Base-by-base conservation (phyloP, 768 basidiomycete species). In the Leucogyrophana mollusca region DNA sequence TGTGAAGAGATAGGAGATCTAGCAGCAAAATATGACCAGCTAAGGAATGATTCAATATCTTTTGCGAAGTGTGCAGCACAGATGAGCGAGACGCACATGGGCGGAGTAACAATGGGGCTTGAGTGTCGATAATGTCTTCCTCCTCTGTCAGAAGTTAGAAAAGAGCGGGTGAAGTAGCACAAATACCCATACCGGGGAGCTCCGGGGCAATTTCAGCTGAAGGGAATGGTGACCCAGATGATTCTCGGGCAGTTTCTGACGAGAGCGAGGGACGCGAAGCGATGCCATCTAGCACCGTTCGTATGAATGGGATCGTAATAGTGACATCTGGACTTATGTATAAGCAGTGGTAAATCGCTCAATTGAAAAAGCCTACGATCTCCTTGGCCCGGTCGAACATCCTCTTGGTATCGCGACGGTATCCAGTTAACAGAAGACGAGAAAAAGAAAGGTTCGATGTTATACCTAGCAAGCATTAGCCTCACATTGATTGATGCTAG, bases 361-460 rank as follows among this genome's bases (percentile, higher is more conserved):
- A 69, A 46, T 69, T 65, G 74, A 76, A 78, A 51, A 34, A 18
- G 7, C 80, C 54, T 52, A 83, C 80, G 82, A 61, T 84, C 82
- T 54, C 79, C 74, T 37, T 64, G 32, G 1, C 62, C 61, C 13
- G 57, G 55, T 4, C 52, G 27, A 1, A 73, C 46, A 40, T 71
- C 74, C 52, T 83, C 82, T 50, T 82, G 76, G 42, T 77, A 86
- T 44, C 82, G 74, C 1, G 80, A 79, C 2, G 83, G 83, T 50
- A 84, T 86, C 82, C 81, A 83, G 49, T 79, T 82, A 2, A 80
- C 57, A 2, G 80, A 77, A 1, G 80, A 82, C 0, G 80, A 78
- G 57, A 82, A 84, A 56, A 78, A 84, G 59, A 84, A 83, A 0
- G 82, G 82, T 50, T 83, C 82, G 46, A 83, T 67, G 34, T 68